Evolutionary conservation across 495 filamentous ascomycete species (phyloP), one percentile per base, ranked within the genome.

Genomic region (Aspergillus ostianus): DNA sequence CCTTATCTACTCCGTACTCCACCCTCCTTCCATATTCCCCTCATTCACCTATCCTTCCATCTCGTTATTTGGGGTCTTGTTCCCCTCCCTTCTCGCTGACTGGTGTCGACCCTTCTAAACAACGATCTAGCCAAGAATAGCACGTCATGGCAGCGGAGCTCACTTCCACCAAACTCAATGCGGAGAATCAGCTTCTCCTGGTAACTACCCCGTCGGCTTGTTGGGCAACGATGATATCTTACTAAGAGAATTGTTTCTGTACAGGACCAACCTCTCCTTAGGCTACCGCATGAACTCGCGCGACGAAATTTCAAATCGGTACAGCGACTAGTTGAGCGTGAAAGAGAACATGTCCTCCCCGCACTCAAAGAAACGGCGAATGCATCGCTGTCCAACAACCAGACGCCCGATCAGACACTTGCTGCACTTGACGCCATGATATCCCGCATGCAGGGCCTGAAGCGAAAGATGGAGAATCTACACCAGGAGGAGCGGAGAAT

Each of bases 201-300:
- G 87, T 90, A 83, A 26, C 56, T 66, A 58, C 48, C 53, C 55
- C 52, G 53, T 55, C 55, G 49, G 26, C 57, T 45, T 29, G 17
- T 49, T 49, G 47, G 29, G 36, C 55, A 30, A 3, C 36, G 20
- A 18, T 20, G 46, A 57, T 52, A 32, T 56, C 19, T 55, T 62
- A 53, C 62, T 70, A 47, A 72, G 27, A 10, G n/a, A 30, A 0
- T 44, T 41, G 18, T 12, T 51, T 55, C 6, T 20, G 41, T 47
- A 27, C 54, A 96, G 93, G 94, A 98, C 72, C 93, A 98, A 85
- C 89, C 94, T 23, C 90, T 97, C 61, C 88, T 98, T 64, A 89
- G 92, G 20, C 81, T 97, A 4, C 94, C 94, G 20, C 85, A 91
- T 71, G 93, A 97, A 72, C 86, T 98, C 55, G 85, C 91, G 47